Evolutionary conservation across 148 eudicot species (phyloP), one percentile per base, ranked within the genome.

Genomic region (Amaranthus palmeri): DNA sequence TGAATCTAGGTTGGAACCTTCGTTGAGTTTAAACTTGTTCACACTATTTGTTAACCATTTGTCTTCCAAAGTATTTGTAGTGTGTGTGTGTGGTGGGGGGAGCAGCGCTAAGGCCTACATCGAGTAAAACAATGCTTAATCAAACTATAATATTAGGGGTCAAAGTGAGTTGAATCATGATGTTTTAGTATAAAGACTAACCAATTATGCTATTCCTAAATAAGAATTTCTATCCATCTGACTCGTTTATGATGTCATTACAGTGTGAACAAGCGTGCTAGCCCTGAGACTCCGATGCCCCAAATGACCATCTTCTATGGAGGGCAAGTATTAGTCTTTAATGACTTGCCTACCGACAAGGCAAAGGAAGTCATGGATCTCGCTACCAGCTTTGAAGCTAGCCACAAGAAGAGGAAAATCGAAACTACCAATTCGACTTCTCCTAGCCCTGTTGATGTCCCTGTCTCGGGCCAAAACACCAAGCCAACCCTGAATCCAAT

Each of bases 281-380:
- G 73, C 71, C 71, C 81, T 3, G 88, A 86, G 73, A 61, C 89
- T 15, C 76, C 82, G 72, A 54, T 78, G 49, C 84, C 90, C 18
- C 93, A 76, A 61, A 88, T 95, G 96, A 95, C 99, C 70, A 95
- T 95, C 5, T 95, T 95, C 82, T 95, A 89, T 54, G 85, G 72
- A 4, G 99, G 99, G 25, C 85, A 88, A 79, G 99, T 95, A 7
- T 71, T 92, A 0, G 92, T 92, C 18, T 82, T 92, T 74, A 80
- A 88, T 60, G 96, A 92, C 65, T 81, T 92, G 61, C 87, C 96
- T 0, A 84, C 87, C 0, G 90, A 88, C 2, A 95, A 87, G 76
- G 99, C 96, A 3, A 87, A 80, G 74, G 96, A 95, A 66, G 82
- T 95, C 64, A 81, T 95, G 84, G 78, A 73, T 48, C 73, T 95